Conservation (phyloP, 768 basidiomycete species). For the Leccinum disarticulatum region DNA sequence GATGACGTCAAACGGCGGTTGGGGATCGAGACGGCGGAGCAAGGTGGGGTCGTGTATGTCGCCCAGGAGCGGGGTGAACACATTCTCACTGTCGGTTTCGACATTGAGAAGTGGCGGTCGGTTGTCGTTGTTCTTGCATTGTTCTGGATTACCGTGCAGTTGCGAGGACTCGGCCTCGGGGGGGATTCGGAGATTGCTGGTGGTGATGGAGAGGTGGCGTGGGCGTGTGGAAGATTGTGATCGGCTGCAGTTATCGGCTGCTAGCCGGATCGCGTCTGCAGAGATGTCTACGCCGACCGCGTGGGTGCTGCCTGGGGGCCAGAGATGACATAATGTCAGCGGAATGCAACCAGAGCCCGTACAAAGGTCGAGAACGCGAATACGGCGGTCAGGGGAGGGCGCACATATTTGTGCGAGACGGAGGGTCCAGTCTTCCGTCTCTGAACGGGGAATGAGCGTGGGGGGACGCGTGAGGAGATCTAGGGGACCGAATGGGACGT, state of each 20-base stretch:
- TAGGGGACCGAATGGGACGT: slow-evolving; percentile 86
- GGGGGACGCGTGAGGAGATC: slow-evolving; percentile 72
- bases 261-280: slow-evolving; percentile 51
- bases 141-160: not conserved
- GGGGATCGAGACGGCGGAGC: slow-evolving; percentile 31
- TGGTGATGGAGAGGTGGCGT: slow-evolving; percentile 18
- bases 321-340: slow-evolving; percentile 71
- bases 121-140: not conserved
- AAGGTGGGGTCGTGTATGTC: slow-evolving; percentile 39
- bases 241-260: slow-evolving; percentile 43
- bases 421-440: slow-evolving; percentile 85
- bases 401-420: slow-evolving; percentile 52
- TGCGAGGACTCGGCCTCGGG: not conserved
- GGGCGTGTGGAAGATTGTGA: slow-evolving; percentile 8
- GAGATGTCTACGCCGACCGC: slow-evolving; percentile 73
- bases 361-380: slow-evolving; percentile 80
- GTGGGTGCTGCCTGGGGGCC: slow-evolving; percentile 51
- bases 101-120: not conserved
- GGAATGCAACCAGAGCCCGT: slow-evolving; percentile 94
- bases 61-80: slow-evolving; percentile 42
- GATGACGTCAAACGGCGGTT: slow-evolving; percentile 67
- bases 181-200: slow-evolving; percentile 4
- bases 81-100: slow-evolving; percentile 16
- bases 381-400: slow-evolving; percentile 28
- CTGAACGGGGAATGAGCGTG: slow-evolving; percentile 90